Percentiles rank a stretch among this genome's conserved stretches.
Evolutionary conservation across 176 grass and related monocot species (phyloP).

Genomic region (Oryza longistaminata): DNA sequence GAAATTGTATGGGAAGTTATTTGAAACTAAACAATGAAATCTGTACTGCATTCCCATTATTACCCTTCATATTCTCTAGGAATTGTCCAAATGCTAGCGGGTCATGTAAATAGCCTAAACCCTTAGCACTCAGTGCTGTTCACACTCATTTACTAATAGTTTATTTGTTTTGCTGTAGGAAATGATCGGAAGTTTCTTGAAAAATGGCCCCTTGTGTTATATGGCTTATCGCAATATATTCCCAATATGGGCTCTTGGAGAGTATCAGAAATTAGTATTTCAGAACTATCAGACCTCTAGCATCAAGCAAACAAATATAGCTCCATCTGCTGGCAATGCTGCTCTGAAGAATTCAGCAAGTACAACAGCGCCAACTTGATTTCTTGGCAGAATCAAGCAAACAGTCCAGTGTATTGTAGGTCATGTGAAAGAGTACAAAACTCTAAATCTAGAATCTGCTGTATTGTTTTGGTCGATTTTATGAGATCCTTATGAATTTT

Average conservation of each 20-base stretch:
- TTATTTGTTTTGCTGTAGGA: constrained; percentile 43
- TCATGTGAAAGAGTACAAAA: neutral
- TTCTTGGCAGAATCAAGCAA: constrained; percentile 19
- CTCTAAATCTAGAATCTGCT: neutral
- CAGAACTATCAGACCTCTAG: neutral
- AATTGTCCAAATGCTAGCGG: neutral
- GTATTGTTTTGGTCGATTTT: neutral
- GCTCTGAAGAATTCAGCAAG: neutral
- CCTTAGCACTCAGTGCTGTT: constrained; percentile 16
- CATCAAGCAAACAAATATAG: neutral
- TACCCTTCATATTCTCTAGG: no score
- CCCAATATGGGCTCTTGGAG: constrained; percentile 82
- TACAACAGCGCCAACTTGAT: neutral
- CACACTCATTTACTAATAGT: constrained; percentile 5
- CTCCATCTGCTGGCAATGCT: constrained; percentile 4
- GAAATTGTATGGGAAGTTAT: neutral
- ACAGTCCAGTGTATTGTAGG: constrained; percentile 22
- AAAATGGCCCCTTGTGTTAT: constrained; percentile 60
- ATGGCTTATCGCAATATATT: constrained; percentile 80
- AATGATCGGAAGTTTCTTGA: constrained; percentile 71
- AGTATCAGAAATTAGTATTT: constrained; percentile 61
- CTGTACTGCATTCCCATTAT: no score
- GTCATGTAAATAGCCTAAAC: neutral
- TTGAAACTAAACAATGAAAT: neutral
- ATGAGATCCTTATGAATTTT: neutral